phyloP scores from a whole-genome alignment of 108 stramenopile species.

The Epithemia pelagica region DNA sequence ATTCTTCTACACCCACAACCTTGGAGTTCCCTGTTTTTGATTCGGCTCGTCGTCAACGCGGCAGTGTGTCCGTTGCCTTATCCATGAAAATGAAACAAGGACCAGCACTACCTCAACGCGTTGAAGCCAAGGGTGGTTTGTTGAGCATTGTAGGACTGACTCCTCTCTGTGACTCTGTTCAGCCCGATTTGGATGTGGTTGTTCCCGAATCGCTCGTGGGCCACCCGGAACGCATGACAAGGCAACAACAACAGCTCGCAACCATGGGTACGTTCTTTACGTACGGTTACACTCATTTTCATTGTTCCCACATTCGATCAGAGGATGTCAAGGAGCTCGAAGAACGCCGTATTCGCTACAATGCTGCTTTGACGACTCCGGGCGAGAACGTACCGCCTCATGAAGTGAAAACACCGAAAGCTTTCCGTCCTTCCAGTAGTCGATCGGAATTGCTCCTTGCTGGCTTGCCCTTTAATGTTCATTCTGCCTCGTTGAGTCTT shows the following conservation, averaged over 20 bases:
- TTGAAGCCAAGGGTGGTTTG: slow-evolving; percentile 42
- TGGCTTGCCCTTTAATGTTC: slow-evolving; percentile 83
- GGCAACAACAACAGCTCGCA: slow-evolving; percentile 54
- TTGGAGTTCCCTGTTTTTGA: not conserved
- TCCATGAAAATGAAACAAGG: slow-evolving; percentile 40
- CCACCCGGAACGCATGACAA: not conserved
- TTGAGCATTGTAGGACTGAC: slow-evolving; percentile 58
- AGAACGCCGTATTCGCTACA: slow-evolving; percentile 33
- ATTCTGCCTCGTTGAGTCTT: slow-evolving; percentile 52
- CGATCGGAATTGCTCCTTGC: slow-evolving; percentile 41
- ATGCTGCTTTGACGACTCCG: slow-evolving; percentile 24
- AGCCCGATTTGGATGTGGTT: not conserved
- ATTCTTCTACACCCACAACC: not conserved
- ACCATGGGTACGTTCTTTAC: slow-evolving; percentile 77
- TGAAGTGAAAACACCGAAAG: slow-evolving; percentile 50
- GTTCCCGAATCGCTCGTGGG: not conserved
- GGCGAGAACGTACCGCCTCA: slow-evolving; percentile 34
- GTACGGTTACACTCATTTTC: slow-evolving; percentile 46
- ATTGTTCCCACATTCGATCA: slow-evolving; percentile 32
- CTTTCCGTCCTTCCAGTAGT: slow-evolving; percentile 65
- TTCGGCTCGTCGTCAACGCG: slow-evolving; percentile 19
- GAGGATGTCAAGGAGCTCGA: slow-evolving; percentile 37
- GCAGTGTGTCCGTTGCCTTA: slow-evolving; percentile 21
- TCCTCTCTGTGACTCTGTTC: slow-evolving; percentile 26
- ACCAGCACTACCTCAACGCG: not conserved